Percentiles rank a stretch among this genome's conserved stretches.
Conservation (phyloP, 179 eudicot species). For the Dionaea muscipula region DNA sequence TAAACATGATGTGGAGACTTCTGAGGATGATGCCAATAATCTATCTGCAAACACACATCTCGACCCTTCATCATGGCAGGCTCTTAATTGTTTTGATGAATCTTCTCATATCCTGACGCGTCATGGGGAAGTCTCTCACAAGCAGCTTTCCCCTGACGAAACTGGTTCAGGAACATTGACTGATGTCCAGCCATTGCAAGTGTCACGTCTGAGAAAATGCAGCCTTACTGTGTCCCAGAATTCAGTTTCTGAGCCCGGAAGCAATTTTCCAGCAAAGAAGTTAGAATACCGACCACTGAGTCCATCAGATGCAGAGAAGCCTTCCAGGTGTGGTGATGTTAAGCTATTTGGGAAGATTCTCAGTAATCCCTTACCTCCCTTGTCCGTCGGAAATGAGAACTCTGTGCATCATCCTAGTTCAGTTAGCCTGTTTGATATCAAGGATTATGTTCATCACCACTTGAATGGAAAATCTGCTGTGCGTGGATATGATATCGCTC, state of each 20-base stretch:
- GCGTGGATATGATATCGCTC: slow-evolving; percentile 13
- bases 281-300: slow-evolving; percentile 7
- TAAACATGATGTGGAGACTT: slow-evolving; percentile 6
- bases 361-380: slow-evolving; percentile 12
- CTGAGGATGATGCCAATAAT: slow-evolving; percentile 14
- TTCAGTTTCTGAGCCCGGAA: slow-evolving; percentile 22
- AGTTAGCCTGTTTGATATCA: slow-evolving; percentile 17
- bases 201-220: slow-evolving; percentile 38
- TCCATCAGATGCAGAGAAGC: slow-evolving; percentile 29
- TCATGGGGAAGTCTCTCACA: slow-evolving; percentile 19
- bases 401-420: slow-evolving; percentile 7
- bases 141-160: slow-evolving; percentile 3
- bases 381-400: no score
- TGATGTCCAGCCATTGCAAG: slow-evolving; percentile 19
- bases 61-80: slow-evolving; percentile 11
- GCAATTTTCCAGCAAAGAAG: slow-evolving; percentile 12
- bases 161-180: slow-evolving; percentile 10
- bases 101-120: slow-evolving; percentile 19
- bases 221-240: slow-evolving; percentile 16
- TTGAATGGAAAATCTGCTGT: slow-evolving; percentile 19
- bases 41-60: slow-evolving; percentile 9
- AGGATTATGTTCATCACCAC: slow-evolving; percentile 10
- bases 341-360: slow-evolving; percentile 67
- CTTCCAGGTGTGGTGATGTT: slow-evolving; percentile 48
- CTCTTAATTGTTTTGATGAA: slow-evolving; percentile 11